Conservation (phyloP, 2,329 filamentous ascomycete species). For the Phoma sp. region DNA sequence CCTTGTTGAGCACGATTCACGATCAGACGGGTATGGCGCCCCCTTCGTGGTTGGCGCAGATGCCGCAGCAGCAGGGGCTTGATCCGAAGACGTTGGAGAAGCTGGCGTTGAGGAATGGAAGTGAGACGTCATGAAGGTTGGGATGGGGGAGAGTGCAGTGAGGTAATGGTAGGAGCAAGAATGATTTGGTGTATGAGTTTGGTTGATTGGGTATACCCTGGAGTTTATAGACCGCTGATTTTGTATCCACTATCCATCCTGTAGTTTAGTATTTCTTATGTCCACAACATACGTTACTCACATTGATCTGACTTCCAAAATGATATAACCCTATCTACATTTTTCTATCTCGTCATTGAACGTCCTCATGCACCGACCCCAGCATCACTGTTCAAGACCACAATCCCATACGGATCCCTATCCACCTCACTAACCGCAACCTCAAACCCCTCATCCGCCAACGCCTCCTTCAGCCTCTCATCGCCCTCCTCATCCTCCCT, state of each 20-base stretch:
- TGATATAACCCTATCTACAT: no score
- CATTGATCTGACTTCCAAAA: no score
- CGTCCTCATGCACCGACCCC: constrained; percentile 18
- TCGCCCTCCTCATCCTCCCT: constrained; percentile 54
- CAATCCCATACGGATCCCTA: constrained; percentile 85
- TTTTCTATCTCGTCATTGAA: no score
- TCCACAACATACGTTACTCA: no score
- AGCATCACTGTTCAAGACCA: constrained; percentile 39
- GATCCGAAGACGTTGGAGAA: constrained; percentile 30
- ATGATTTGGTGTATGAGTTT: not conserved
- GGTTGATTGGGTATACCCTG: not conserved
- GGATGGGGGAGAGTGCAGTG: not conserved
- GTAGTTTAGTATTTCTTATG: not conserved
- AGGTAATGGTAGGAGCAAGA: no score
- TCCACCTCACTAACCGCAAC: constrained; percentile 82
- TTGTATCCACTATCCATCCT: not conserved
- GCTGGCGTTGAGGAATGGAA: constrained; percentile 38
- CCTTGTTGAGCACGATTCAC: constrained; percentile 83
- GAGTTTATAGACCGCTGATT: not conserved
- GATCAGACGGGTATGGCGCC: constrained; percentile 86
- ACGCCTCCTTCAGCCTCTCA: constrained; percentile 55
- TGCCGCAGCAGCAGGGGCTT: constrained; percentile 50
- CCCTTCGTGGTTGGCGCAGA: constrained; percentile 73
- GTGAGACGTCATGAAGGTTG: constrained; percentile 15
- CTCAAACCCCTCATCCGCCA: constrained; percentile 62